phyloP scores from a whole-genome alignment of 345 rosid species.

The Carallia brachiata region DNA sequence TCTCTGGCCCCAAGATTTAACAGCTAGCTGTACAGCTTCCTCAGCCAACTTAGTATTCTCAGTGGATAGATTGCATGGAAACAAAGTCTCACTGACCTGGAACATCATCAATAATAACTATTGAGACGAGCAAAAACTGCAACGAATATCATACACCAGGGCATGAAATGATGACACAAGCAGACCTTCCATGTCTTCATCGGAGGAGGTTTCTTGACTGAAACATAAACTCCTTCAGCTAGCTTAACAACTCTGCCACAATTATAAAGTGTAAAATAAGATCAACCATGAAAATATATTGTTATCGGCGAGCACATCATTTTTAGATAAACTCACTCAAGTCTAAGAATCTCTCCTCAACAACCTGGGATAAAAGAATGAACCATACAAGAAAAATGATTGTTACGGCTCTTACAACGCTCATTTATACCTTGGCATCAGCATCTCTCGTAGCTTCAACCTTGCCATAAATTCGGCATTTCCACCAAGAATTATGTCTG shows the following conservation, averaged over 20 bases:
- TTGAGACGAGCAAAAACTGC: neutral
- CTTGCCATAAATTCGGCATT: slow-evolving; percentile 98
- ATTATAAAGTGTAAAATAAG: slow-evolving; percentile 11
- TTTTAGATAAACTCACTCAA: slow-evolving; percentile 1
- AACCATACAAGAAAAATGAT: neutral
- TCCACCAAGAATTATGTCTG: slow-evolving; percentile 97
- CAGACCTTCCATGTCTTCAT: slow-evolving; percentile 91
- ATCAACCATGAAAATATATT: slow-evolving; percentile 8
- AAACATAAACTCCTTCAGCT: slow-evolving; percentile 71
- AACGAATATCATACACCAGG: neutral
- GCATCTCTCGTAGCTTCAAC: slow-evolving; percentile 94
- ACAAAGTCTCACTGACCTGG: slow-evolving; percentile 83
- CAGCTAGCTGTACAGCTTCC: slow-evolving; percentile 81
- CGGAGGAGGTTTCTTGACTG: slow-evolving; percentile 83
- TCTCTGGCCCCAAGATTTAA: slow-evolving; percentile 79
- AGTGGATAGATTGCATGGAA: slow-evolving; percentile 75
- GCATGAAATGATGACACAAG: slow-evolving; percentile 4
- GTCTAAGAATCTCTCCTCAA: no score
- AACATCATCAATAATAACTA: slow-evolving; percentile 13
- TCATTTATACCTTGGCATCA: slow-evolving; percentile 81
- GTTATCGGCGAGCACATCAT: neutral
- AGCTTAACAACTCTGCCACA: slow-evolving; percentile 71
- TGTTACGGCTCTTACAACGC: neutral
- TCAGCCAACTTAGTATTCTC: slow-evolving; percentile 69
- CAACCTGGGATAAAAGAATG: no score